These are phyloP conservation scores for Solanum ossicruentum DNA, from an alignment of 257 asterid genomes.

Conservation along the genomic window DNA sequence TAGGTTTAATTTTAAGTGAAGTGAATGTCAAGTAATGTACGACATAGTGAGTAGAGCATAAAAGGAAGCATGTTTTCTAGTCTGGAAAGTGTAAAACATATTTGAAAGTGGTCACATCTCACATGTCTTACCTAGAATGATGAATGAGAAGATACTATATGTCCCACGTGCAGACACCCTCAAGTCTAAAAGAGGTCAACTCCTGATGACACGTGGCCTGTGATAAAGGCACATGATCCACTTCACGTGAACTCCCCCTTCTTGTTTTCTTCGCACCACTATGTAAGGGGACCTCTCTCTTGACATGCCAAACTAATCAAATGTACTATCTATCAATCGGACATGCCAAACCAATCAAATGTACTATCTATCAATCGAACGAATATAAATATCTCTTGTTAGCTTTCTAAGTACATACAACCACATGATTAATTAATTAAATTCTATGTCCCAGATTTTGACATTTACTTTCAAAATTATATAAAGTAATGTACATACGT, in stretches of 20 bases:
- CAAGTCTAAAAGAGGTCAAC: background rate
- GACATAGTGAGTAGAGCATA: background rate
- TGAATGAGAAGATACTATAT: background rate
- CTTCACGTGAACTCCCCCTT: slow-evolving; percentile 3
- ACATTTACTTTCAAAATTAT: background rate
- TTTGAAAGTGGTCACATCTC: background rate
- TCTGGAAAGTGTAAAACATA: background rate
- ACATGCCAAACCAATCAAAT: background rate
- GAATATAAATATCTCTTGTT: background rate
- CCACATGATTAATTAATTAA: background rate
- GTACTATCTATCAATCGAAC: background rate
- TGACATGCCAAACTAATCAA: background rate
- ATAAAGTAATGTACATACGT: too few relatives aligned
- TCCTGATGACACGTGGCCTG: background rate
- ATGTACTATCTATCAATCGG: background rate
- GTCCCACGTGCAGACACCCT: background rate
- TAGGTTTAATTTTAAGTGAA: too few relatives aligned
- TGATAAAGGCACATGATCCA: background rate
- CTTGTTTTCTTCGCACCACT: background rate
- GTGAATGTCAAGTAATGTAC: background rate
- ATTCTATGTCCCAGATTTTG: background rate
- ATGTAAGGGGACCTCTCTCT: slow-evolving; percentile 1
- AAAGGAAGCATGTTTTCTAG: background rate
- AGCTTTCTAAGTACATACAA: background rate
- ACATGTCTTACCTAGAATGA: background rate